These are phyloP conservation scores for Alternaria sp. DNA, from an alignment of 2,329 filamentous ascomycete species.

Conservation along the genomic window DNA sequence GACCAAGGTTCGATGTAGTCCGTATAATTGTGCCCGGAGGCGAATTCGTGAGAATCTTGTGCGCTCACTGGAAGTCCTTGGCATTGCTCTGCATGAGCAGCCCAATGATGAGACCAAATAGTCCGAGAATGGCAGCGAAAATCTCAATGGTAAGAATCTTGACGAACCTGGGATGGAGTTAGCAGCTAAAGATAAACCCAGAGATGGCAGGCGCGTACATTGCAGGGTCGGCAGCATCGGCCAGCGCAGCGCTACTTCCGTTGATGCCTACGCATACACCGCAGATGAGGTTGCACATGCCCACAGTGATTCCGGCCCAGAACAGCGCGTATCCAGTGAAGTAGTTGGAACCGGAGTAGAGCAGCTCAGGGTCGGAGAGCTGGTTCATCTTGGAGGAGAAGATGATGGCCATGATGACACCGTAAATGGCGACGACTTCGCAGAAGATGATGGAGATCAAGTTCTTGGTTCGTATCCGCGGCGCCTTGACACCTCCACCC, in stretches of 20 bases:
- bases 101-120: conserved; percentile 96
- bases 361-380: conserved; percentile 70
- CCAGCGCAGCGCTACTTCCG: conserved; percentile 92
- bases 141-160: conserved; percentile 99
- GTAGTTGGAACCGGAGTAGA: conserved; percentile 81
- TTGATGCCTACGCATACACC: conserved; percentile 98
- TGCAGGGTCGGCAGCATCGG: conserved; percentile 90
- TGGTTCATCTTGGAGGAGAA: conserved; percentile 87
- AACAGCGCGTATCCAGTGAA: conserved; percentile 97
- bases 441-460: conserved; percentile 99
- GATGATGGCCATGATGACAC: conserved; percentile 99
- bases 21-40: background rate
- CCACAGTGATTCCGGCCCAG: conserved; percentile 94
- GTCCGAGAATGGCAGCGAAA: conserved; percentile 95
- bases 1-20: conserved; percentile 3
- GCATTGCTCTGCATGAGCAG: conserved; percentile 88
- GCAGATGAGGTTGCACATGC: conserved; percentile 94
- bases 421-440: conserved; percentile 99
- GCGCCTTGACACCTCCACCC: conserved; percentile 94
- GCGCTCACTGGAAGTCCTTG: conserved; percentile 68
- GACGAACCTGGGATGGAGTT: conserved; percentile 74
- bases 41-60: background rate
- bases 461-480: conserved; percentile 99
- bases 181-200: conserved; percentile 4
- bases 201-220: conserved; percentile 69